A percentile compares a stretch with the other conserved stretches of the same genome.
These are phyloP conservation scores for Dactylellina drechsleri DNA, from an alignment of 2,329 filamentous ascomycete genomes.

Conservation along the genomic window DNA sequence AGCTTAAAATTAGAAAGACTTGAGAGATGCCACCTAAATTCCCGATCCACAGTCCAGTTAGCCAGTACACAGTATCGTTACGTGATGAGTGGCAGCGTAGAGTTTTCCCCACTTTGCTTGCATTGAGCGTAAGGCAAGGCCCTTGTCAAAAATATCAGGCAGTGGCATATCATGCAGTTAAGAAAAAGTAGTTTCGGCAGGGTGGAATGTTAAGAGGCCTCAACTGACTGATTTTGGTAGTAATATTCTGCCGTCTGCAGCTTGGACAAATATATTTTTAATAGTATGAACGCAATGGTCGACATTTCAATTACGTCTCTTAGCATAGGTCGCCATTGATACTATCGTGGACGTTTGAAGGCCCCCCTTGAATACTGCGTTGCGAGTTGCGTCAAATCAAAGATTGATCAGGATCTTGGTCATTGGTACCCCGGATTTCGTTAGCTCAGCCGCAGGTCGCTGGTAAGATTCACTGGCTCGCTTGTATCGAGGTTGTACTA, in stretches of 20 bases:
- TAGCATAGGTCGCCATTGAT: not conserved
- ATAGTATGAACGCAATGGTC: too few relatives aligned
- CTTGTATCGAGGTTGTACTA: slow-evolving; percentile 12
- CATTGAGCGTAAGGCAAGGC: slow-evolving; percentile 39
- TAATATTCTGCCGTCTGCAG: slow-evolving; percentile 6
- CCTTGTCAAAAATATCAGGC: slow-evolving; percentile 39
- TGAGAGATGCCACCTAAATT: slow-evolving; percentile 24
- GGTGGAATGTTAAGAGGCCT: not conserved
- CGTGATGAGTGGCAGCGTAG: slow-evolving; percentile 3
- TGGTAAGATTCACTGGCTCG: slow-evolving; percentile 14
- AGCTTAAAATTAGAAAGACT: slow-evolving; percentile 1
- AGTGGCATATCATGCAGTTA: slow-evolving; percentile 11
- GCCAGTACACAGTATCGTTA: slow-evolving; percentile 13
- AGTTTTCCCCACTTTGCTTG: slow-evolving; percentile 21
- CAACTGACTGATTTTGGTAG: not conserved
- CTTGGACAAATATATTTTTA: slow-evolving; percentile 15
- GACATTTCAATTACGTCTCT: not conserved
- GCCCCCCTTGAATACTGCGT: slow-evolving; percentile 15
- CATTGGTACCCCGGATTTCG: slow-evolving; percentile 36
- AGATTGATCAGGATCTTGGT: slow-evolving; percentile 13
- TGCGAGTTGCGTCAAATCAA: slow-evolving; percentile 18
- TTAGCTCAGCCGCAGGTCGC: slow-evolving; percentile 37
- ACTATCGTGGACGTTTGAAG: too few relatives aligned
- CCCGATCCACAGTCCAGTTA: slow-evolving; percentile 17
- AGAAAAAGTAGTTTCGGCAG: not conserved